Percentiles rank a stretch among this genome's conserved stretches.
Evolutionary conservation across 2,329 filamentous ascomycete species (phyloP).

Genomic region (Ophiosphaerella herpotricha): DNA sequence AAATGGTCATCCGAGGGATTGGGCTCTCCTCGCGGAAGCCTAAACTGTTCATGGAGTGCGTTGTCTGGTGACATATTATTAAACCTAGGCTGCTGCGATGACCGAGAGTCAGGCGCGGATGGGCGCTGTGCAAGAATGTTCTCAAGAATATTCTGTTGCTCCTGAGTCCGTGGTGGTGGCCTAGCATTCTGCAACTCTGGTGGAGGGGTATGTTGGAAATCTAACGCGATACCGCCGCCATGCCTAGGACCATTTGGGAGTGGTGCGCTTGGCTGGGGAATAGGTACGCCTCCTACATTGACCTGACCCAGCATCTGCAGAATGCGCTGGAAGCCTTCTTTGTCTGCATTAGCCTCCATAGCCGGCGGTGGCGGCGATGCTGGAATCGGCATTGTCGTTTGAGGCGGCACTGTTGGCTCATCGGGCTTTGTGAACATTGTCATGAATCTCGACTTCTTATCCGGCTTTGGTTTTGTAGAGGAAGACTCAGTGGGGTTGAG

Average conservation of each 20-base stretch:
- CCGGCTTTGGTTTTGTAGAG: constrained; percentile 55
- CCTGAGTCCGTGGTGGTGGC: constrained; percentile 33
- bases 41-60: constrained; percentile 35
- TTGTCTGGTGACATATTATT: constrained; percentile 43
- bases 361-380: constrained; percentile 34
- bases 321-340: constrained; percentile 82
- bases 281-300: constrained; percentile 24
- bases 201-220: constrained; percentile 39
- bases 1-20: constrained; percentile 38
- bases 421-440: constrained; percentile 64
- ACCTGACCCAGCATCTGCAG: constrained; percentile 75
- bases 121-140: constrained; percentile 42
- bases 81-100: constrained; percentile 37
- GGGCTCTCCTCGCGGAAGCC: constrained; percentile 36
- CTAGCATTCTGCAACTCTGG: constrained; percentile 29
- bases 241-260: constrained; percentile 34
- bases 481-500: constrained; percentile 27
- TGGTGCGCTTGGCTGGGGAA: constrained; percentile 24
- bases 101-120: constrained; percentile 34
- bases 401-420: constrained; percentile 24
- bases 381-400: constrained; percentile 17
- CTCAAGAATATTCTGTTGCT: constrained; percentile 44
- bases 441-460: constrained; percentile 83
- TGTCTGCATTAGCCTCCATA: constrained; percentile 65
- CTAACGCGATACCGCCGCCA: constrained; percentile 36